Evolutionary conservation across 2,329 filamentous ascomycete species (phyloP).

Genomic region (Pyrenochaeta sp.): DNA sequence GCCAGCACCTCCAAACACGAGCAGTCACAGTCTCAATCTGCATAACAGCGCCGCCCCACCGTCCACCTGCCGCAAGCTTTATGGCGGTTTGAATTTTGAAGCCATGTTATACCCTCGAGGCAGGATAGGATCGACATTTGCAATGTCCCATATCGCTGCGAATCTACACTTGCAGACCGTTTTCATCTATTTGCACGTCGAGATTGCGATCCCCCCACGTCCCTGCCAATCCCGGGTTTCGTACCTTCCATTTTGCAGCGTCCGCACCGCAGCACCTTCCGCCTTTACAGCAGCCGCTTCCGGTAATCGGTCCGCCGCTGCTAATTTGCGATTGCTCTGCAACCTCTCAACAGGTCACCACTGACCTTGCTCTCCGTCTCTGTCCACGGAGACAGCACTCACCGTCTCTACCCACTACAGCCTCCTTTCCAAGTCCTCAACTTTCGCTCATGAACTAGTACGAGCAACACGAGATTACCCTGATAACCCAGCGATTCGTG

Average conservation of each 20-base stretch:
- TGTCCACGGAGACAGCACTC: too few relatives aligned
- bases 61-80: neutral
- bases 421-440: too few relatives aligned
- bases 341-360: neutral
- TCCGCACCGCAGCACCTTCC: too few relatives aligned
- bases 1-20: too few relatives aligned
- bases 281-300: conserved; percentile 3
- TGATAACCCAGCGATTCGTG: too few relatives aligned
- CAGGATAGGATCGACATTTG: conserved; percentile 10
- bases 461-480: too few relatives aligned
- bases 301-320: conserved; percentile 9
- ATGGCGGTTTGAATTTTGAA: neutral
- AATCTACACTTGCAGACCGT: conserved; percentile 1
- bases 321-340: neutral
- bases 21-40: too few relatives aligned
- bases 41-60: too few relatives aligned
- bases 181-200: neutral
- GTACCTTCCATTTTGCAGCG: conserved; percentile 5
- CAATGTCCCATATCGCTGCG: conserved; percentile 10
- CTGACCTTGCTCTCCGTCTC: neutral
- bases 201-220: neutral
- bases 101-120: neutral
- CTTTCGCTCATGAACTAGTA: too few relatives aligned
- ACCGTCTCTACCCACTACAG: too few relatives aligned
- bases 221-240: neutral